A percentile compares a stretch with the other conserved stretches of the same genome.
phyloP scores from a whole-genome alignment of 108 stramenopile genomes.

The Bacterosira constricta region DNA sequence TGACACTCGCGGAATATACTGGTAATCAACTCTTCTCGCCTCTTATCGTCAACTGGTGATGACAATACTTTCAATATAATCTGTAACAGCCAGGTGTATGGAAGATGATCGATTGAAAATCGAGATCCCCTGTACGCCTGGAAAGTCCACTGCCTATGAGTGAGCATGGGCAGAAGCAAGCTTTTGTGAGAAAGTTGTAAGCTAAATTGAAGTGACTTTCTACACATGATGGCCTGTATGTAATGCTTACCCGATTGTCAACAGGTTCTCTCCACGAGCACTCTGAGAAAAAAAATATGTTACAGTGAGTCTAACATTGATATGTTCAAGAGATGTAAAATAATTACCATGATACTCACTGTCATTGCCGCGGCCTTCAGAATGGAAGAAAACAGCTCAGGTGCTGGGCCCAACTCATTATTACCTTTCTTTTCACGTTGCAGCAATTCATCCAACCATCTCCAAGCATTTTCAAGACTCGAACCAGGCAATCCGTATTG shows the following conservation, averaged over 20 bases:
- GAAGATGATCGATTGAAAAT: conserved; percentile 47
- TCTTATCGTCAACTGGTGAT: conserved; percentile 26
- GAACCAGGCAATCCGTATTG: conserved; percentile 38
- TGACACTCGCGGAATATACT: conserved; percentile 57
- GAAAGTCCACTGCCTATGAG: conserved; percentile 12
- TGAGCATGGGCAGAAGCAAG: background rate
- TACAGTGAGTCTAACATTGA: background rate
- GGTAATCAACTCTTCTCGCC: conserved; percentile 38
- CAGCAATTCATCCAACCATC: conserved; percentile 63
- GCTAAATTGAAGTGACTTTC: background rate
- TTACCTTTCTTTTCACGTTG: conserved; percentile 52
- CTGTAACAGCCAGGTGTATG: conserved; percentile 60
- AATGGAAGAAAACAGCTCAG: conserved; percentile 55
- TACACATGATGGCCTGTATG: background rate
- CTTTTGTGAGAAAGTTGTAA: conserved; percentile 13
- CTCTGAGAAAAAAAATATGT: background rate
- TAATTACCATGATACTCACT: background rate
- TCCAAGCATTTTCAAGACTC: conserved; percentile 51
- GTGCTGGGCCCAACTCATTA: conserved; percentile 38
- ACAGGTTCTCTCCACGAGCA: conserved; percentile 33
- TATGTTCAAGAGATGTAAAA: background rate
- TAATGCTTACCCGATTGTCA: conserved; percentile 29
- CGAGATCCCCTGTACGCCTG: conserved; percentile 48
- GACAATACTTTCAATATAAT: conserved; percentile 59
- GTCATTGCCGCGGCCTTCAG: conserved; percentile 50